Conservation (phyloP, 495 filamentous ascomycete genomes). For the Alectoria sarmentosa region DNA sequence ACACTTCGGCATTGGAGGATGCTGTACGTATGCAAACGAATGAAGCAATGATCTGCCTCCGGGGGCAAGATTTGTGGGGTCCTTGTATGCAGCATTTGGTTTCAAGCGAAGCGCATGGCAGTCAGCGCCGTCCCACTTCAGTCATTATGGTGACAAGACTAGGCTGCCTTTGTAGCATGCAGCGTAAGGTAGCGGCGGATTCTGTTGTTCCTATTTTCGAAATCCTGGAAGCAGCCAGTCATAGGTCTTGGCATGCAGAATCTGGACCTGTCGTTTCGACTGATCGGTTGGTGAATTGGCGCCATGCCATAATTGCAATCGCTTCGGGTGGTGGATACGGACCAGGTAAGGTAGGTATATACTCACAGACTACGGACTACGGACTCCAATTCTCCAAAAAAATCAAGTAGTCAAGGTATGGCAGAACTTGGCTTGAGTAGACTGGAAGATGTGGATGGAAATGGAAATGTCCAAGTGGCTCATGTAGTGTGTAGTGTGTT, state of each 20-base stretch:
- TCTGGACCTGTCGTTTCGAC: background rate
- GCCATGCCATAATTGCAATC: background rate
- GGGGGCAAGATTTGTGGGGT: background rate
- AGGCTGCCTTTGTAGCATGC: background rate
- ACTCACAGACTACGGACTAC: too few species aligned
- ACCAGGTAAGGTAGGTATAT: too few species aligned
- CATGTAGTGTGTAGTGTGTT: too few species aligned
- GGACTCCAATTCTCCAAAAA: too few species aligned
- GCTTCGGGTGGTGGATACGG: background rate
- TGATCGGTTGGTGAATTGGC: background rate
- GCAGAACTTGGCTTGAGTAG: too few species aligned
- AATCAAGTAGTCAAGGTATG: too few species aligned
- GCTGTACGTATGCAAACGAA: background rate
- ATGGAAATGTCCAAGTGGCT: too few species aligned
- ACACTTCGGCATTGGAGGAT: background rate
- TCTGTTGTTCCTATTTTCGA: background rate
- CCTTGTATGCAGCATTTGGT: background rate
- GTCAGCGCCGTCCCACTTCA: constrained; percentile 1
- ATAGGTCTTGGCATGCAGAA: background rate
- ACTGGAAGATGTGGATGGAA: too few species aligned
- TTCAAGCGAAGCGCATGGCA: background rate
- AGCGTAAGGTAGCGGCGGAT: background rate
- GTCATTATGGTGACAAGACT: background rate
- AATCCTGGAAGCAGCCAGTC: background rate
- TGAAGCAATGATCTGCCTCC: background rate